A percentile compares a stretch with the other conserved stretches of the same genome.
Evolutionary conservation across 164 flowering plant genomes (phyloP).

Genomic region (Liquidambar formosana): DNA sequence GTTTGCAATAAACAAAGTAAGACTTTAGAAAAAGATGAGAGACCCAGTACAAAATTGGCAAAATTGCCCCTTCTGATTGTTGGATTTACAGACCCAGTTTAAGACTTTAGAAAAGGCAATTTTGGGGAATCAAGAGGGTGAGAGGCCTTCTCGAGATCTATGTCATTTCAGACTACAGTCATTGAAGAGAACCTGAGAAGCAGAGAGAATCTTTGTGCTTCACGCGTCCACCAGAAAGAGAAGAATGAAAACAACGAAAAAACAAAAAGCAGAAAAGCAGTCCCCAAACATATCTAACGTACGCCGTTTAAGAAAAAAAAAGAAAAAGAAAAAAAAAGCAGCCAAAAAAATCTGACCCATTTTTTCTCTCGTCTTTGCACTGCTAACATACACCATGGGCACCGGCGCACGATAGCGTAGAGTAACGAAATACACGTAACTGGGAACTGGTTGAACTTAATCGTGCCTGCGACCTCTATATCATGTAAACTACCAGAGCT

Average conservation of each 20-base stretch:
- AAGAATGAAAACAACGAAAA: not conserved
- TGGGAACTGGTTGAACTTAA: not conserved
- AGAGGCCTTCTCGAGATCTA: slow-evolving; percentile 26
- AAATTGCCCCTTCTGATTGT: slow-evolving; percentile 9
- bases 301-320: too few species aligned
- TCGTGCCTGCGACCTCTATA: not conserved
- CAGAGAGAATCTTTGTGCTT: slow-evolving; percentile 19
- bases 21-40: not conserved
- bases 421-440: not conserved
- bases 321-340: not conserved
- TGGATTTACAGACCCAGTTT: not conserved
- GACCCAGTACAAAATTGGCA: too few species aligned
- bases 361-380: too few species aligned
- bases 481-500: not conserved
- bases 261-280: not conserved
- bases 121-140: slow-evolving; percentile 1
- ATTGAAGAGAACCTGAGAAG: not conserved
- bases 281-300: slow-evolving; percentile 12
- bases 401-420: not conserved
- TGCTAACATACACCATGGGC: not conserved
- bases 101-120: not conserved
- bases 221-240: slow-evolving; percentile 21
- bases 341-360: too few species aligned
- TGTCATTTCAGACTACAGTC: not conserved
- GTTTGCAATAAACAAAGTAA: slow-evolving; percentile 6